Evolutionary conservation across 305 asterid species (phyloP).

Genomic region (Solanum hybrid): DNA sequence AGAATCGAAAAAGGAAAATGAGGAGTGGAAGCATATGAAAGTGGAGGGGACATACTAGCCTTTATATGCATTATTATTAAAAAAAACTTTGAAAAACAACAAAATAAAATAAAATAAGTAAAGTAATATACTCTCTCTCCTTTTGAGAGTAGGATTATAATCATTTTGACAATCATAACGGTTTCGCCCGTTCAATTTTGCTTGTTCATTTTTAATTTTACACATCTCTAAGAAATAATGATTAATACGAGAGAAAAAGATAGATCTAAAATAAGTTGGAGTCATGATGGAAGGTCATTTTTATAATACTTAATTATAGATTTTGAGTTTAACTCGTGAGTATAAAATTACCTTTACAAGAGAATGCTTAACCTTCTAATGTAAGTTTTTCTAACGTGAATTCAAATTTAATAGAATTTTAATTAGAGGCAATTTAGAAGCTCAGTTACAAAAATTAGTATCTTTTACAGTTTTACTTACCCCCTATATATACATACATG

Average conservation of each 20-base stretch:
- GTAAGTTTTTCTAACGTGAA: neutral
- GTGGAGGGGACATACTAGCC: neutral
- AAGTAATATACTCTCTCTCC: neutral
- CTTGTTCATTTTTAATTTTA: neutral
- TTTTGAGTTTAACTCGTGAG: neutral
- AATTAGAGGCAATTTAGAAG: neutral
- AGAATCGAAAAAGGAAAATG: neutral
- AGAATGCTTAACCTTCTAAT: neutral
- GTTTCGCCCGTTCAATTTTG: neutral
- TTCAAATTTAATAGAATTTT: neutral
- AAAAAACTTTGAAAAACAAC: too few species aligned
- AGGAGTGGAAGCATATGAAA: neutral
- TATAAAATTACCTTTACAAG: neutral
- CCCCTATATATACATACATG: neutral
- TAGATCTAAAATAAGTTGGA: neutral
- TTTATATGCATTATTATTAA: neutral
- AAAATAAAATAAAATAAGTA: neutral
- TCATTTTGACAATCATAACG: too few species aligned
- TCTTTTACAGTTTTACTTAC: neutral
- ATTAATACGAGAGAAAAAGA: neutral
- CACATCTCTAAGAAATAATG: neutral
- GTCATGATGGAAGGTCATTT: neutral
- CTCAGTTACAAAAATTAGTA: neutral
- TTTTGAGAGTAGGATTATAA: neutral
- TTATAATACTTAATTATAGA: neutral